These are phyloP conservation scores for Cytospora paraplurivora DNA, from an alignment of 2,329 filamentous ascomycete species.

Conservation along the genomic window DNA sequence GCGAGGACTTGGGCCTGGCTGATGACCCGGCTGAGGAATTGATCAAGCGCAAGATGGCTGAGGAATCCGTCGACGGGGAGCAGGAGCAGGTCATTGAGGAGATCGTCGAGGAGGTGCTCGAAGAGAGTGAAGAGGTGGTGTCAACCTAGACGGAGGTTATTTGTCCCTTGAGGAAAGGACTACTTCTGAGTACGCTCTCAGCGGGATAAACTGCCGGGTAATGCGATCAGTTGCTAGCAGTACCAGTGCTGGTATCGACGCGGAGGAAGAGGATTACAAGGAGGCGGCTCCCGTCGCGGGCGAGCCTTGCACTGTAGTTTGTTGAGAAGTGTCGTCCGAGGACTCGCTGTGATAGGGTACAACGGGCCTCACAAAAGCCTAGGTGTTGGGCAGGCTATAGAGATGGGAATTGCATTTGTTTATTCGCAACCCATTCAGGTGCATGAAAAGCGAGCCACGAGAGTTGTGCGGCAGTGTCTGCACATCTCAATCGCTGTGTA, in stretches of 20 bases:
- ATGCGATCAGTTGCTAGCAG: constrained; percentile 66
- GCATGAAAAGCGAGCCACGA: neutral
- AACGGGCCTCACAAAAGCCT: constrained; percentile 7
- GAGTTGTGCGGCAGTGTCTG: neutral
- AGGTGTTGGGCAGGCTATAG: constrained; percentile 14
- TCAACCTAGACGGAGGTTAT: constrained; percentile 24
- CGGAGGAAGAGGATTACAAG: constrained; percentile 42
- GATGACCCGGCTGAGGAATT: constrained; percentile 65
- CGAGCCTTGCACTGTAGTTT: constrained; percentile 51
- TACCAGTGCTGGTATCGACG: constrained; percentile 68
- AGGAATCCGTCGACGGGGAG: constrained; percentile 60
- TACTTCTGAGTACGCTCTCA: neutral
- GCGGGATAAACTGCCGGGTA: neutral
- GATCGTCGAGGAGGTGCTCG: constrained; percentile 78
- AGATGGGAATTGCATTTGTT: constrained; percentile 4
- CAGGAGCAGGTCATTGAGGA: constrained; percentile 85
- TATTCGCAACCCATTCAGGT: neutral
- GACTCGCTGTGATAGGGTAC: neutral
- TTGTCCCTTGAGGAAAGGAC: neutral
- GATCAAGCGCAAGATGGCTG: constrained; percentile 56
- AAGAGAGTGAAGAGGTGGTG: constrained; percentile 82
- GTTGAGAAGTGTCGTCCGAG: constrained; percentile 1
- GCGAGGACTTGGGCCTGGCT: constrained; percentile 66
- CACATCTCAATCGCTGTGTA: neutral
- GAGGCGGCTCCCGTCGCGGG: constrained; percentile 80